Evolutionary conservation across 805 yeast genomes (phyloP), one percentile per base, ranked within the genome.

Genomic region (Blastobotrys mokoenaii): DNA sequence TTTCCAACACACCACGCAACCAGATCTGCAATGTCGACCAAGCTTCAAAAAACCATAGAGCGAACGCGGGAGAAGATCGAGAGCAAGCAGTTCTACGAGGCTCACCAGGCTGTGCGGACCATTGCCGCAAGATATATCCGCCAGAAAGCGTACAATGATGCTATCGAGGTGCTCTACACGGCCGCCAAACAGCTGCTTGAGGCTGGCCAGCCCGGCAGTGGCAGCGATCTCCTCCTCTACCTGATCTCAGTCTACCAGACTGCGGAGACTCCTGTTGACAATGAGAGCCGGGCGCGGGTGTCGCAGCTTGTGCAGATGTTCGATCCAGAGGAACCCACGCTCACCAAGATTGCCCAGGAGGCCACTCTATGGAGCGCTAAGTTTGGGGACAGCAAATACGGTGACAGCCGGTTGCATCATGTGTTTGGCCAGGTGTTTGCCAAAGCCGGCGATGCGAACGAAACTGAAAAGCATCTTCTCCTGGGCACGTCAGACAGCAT

Each of bases 21-120:
- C 27, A 22, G 27, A 22, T 4, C 27, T 22, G 8, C 11, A n/a
- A 39, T 39, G 42, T 15, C 42, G 8, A 29, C 43, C 9, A 47
- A 44, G 22, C 39, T 51, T 22, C 48, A 50, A 27, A 48, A 44
- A 43, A 48, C 47, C 25, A 49, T 54, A 27, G 52, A 48, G 15
- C 43, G 59, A 34, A 52, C 57, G 38, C 48, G 51, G 44, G 53
- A 54, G 39, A 54, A 52, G 52, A 82, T 90, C 51, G 76, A 73
- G 42, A 73, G 73, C 41, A 86, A 85, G 2, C 84, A 88, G 45
- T 87, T 73, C 66, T 90, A 90, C 61, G 98, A 93, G 61, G 97
- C 97, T 0, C 96, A 90, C 62, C 97, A 93, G 64, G 89, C 96
- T 0, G 72, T 93, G 43, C 72, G 96, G 58, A 87, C 97, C 4